Percentiles rank a stretch among this genome's conserved stretches.
phyloP scores from a whole-genome alignment of 2,329 filamentous ascomycete species.

The Colletotrichum brevisporum region DNA sequence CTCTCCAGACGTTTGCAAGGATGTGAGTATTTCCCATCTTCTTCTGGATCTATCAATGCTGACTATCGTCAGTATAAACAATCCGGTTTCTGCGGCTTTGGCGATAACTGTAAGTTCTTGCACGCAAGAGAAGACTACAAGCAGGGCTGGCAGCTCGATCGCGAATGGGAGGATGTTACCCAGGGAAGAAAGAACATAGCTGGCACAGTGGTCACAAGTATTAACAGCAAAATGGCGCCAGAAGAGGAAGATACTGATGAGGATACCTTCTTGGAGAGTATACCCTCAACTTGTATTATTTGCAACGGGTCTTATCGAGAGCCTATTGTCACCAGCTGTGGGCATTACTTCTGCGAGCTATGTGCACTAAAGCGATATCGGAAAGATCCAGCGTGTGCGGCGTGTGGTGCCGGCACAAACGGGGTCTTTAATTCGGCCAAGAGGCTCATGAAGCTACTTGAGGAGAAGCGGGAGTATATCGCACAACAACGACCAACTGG shows the following conservation, averaged over 20 bases:
- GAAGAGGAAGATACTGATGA: constrained; percentile 69
- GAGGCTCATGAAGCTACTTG: constrained; percentile 83
- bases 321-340: constrained; percentile 89
- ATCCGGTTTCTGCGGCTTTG: constrained; percentile 72
- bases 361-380: constrained; percentile 90
- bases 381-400: constrained; percentile 88
- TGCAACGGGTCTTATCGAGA: constrained; percentile 83
- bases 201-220: constrained; percentile 74
- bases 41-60: too few species aligned
- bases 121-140: constrained; percentile 85
- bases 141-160: constrained; percentile 94
- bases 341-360: constrained; percentile 94
- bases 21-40: constrained; percentile 52
- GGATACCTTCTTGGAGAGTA: constrained; percentile 81
- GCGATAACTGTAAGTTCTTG: constrained; percentile 86
- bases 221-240: constrained; percentile 59
- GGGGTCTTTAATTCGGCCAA: constrained; percentile 93
- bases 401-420: constrained; percentile 86
- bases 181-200: constrained; percentile 76
- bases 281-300: constrained; percentile 91
- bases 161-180: constrained; percentile 89
- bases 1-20: constrained; percentile 94
- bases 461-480: constrained; percentile 76
- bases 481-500: constrained; percentile 69
- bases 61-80: constrained; percentile 45